Conservation (phyloP, 331 rosid genomes). For the Ulmus americana region DNA sequence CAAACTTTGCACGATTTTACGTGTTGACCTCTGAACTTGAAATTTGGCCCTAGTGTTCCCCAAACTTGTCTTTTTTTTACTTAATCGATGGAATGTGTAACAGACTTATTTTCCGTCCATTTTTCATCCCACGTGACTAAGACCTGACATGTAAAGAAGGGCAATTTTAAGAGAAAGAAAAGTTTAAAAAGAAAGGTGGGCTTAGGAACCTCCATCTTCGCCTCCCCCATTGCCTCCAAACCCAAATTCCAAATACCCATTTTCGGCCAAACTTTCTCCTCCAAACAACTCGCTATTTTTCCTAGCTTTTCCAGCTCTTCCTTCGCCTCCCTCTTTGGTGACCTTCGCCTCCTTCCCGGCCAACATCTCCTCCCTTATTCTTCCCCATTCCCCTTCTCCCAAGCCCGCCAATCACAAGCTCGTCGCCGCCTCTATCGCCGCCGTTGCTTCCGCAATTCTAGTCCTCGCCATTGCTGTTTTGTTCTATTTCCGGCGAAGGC, state of each 20-base stretch:
- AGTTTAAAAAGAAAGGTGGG: too few relatives aligned
- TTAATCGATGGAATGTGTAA: too few relatives aligned
- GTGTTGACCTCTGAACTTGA: too few relatives aligned
- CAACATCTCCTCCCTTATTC: conserved; percentile 73
- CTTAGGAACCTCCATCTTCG: conserved; percentile 27
- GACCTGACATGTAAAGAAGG: too few relatives aligned
- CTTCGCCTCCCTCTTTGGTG: conserved; percentile 49
- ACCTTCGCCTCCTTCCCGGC: conserved; percentile 80
- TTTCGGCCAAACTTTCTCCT: conserved; percentile 46
- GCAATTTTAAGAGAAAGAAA: too few relatives aligned
- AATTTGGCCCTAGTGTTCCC: too few relatives aligned
- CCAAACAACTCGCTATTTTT: conserved; percentile 60
- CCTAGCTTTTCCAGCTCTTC: conserved; percentile 56
- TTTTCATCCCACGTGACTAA: too few relatives aligned
- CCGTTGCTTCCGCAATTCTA: conserved; percentile 35
- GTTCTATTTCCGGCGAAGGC: conserved; percentile 41
- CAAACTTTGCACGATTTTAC: too few relatives aligned
- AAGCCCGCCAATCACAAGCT: conserved; percentile 37
- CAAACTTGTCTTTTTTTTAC: too few relatives aligned
- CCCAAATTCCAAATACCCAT: conserved; percentile 52
- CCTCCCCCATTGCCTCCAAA: conserved; percentile 22
- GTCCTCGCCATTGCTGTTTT: conserved; percentile 34
- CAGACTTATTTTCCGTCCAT: too few relatives aligned
- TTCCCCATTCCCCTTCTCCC: conserved; percentile 46
- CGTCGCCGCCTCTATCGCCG: conserved; percentile 38